These are phyloP conservation scores for Solanum peruvianum DNA, from an alignment of 257 asterid species.

Conservation along the genomic window DNA sequence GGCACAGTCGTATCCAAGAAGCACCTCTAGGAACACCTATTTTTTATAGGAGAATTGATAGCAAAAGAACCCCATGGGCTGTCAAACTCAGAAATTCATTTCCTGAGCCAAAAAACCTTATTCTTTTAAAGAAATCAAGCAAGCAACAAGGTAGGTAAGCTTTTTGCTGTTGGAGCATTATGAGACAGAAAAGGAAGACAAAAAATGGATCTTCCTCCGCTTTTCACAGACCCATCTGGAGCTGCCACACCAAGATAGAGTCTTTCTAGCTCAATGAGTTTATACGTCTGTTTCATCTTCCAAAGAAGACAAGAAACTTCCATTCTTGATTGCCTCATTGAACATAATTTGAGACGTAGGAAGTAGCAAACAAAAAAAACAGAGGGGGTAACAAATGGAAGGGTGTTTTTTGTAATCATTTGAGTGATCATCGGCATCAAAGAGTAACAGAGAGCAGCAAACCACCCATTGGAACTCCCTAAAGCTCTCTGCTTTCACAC, in stretches of 20 bases:
- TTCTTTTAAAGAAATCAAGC: no score
- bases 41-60: no score
- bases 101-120: no score
- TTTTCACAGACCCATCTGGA: neutral
- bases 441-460: slow-evolving; percentile 5
- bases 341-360: neutral
- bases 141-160: no score
- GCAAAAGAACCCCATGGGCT: no score
- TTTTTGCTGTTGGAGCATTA: neutral
- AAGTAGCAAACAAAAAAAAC: neutral
- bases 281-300: neutral
- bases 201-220: neutral
- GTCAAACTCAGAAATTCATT: no score
- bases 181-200: neutral
- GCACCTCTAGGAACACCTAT: neutral
- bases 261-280: neutral
- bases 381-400: no score
- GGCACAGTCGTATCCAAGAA: neutral
- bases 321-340: neutral
- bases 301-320: neutral
- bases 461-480: slow-evolving; percentile 2
- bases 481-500: neutral
- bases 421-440: slow-evolving; percentile 4
- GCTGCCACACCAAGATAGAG: neutral
- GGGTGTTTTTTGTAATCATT: neutral